phyloP scores from a whole-genome alignment of 2,329 filamentous ascomycete species.

The Neofusicoccum sp. region DNA sequence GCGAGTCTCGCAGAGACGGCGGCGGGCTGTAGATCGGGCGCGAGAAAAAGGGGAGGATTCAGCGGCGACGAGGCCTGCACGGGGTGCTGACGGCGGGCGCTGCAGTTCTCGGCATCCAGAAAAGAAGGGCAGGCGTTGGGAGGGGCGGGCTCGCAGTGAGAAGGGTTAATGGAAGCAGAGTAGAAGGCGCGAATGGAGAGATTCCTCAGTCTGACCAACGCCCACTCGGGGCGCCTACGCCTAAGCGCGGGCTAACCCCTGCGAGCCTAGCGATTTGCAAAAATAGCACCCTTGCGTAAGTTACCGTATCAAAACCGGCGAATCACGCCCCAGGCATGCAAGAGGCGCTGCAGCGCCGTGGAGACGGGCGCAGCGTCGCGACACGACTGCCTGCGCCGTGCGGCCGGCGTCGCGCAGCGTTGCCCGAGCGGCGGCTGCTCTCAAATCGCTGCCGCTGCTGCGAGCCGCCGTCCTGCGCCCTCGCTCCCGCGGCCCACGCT shows the following conservation, averaged over 20 bases:
- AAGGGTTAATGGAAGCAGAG: conserved; percentile 14
- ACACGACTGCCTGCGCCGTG: conserved; percentile 5
- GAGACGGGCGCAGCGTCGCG: conserved; percentile 13
- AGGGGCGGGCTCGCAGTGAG: conserved; percentile 6
- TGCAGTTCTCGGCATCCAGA: conserved; percentile 17
- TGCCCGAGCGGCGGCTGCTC: background rate
- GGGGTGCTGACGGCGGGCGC: conserved; percentile 12
- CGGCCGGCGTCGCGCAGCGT: conserved; percentile 3
- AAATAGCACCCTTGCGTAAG: background rate
- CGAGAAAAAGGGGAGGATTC: conserved; percentile 8
- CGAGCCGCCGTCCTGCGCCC: background rate
- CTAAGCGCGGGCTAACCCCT: background rate
- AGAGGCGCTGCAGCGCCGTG: conserved; percentile 15
- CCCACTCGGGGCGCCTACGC: conserved; percentile 3
- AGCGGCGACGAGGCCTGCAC: conserved; percentile 17
- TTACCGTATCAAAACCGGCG: conserved; percentile 5
- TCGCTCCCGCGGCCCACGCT: background rate
- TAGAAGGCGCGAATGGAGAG: conserved; percentile 13
- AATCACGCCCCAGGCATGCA: conserved; percentile 14
- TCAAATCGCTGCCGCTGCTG: background rate
- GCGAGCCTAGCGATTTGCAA: background rate
- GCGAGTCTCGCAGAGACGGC: conserved; percentile 21
- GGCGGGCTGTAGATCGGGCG: conserved; percentile 15
- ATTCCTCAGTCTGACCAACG: background rate
- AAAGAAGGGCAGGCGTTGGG: conserved; percentile 10